Conservation (phyloP, 140 eudicot genomes). For the Oenanthe javanica region DNA sequence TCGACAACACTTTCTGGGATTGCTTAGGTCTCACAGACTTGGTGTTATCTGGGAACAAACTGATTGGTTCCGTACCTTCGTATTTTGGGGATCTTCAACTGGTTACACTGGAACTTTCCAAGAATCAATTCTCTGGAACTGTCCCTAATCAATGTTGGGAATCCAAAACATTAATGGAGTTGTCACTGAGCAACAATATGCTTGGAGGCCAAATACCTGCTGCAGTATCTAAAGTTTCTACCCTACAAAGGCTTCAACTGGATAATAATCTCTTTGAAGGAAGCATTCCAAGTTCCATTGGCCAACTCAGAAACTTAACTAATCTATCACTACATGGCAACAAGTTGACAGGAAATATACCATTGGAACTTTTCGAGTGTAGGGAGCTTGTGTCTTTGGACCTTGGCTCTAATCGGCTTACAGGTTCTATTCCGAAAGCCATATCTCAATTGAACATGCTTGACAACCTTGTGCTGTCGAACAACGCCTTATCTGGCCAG, state of each 20-base stretch:
- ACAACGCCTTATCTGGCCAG: conserved; percentile 57
- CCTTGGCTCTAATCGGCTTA: conserved; percentile 60
- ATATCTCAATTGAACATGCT: conserved; percentile 57
- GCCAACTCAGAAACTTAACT: conserved; percentile 60
- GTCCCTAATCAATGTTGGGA: conserved; percentile 69
- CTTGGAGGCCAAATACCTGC: conserved; percentile 59
- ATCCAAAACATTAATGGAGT: conserved; percentile 68
- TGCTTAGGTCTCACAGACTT: conserved; percentile 54
- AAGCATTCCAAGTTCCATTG: conserved; percentile 60
- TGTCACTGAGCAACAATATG: conserved; percentile 51
- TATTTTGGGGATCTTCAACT: conserved; percentile 73
- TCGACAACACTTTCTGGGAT: conserved; percentile 39
- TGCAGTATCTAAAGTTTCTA: conserved; percentile 28
- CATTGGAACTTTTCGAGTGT: conserved; percentile 70
- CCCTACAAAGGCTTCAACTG: conserved; percentile 59
- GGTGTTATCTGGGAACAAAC: conserved; percentile 60
- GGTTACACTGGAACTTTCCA: conserved; percentile 60
- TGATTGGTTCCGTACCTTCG: conserved; percentile 64
- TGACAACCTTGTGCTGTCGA: conserved; percentile 77
- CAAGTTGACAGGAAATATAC: conserved; percentile 56
- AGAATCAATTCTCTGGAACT: conserved; percentile 52
- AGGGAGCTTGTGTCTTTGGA: conserved; percentile 62
- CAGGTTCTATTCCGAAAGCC: conserved; percentile 57
- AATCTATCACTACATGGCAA: conserved; percentile 78
- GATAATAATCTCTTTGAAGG: conserved; percentile 78